Conservation (phyloP, 2,329 filamentous ascomycete species). For the Phaeoacremonium minimum region DNA sequence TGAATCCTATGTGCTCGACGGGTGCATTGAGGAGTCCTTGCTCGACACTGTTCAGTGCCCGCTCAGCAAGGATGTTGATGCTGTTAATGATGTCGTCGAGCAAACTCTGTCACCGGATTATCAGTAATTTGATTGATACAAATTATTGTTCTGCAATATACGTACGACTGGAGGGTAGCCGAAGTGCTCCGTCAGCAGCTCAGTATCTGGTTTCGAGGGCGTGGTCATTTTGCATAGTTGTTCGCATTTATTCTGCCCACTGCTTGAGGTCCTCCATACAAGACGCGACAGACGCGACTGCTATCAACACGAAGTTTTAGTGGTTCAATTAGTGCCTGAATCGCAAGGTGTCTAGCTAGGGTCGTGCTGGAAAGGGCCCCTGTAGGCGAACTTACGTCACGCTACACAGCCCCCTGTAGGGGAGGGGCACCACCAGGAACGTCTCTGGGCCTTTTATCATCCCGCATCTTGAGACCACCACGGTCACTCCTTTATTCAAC, state of each 20-base stretch:
- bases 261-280: too few relatives aligned
- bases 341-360: background rate
- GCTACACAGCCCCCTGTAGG: too few relatives aligned
- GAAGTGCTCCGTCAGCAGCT: slow-evolving; percentile 90
- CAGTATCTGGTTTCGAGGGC: slow-evolving; percentile 41
- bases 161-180: slow-evolving; percentile 87
- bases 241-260: slow-evolving; percentile 1
- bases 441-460: too few relatives aligned
- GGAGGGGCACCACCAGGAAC: too few relatives aligned
- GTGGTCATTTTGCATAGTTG: slow-evolving; percentile 16
- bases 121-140: background rate
- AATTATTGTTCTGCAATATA: slow-evolving; percentile 11
- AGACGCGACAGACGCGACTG: too few relatives aligned
- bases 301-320: background rate
- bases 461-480: too few relatives aligned
- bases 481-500: too few relatives aligned
- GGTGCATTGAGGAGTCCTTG: slow-evolving; percentile 71
- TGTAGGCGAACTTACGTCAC: background rate
- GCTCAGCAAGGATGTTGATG: slow-evolving; percentile 89
- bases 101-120: slow-evolving; percentile 47
- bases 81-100: slow-evolving; percentile 98
- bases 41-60: slow-evolving; percentile 84
- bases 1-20: slow-evolving; percentile 78
- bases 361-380: background rate
- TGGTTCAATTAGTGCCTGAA: background rate